phyloP scores from a whole-genome alignment of 495 filamentous ascomycete genomes.

The Hamigera avellanea region DNA sequence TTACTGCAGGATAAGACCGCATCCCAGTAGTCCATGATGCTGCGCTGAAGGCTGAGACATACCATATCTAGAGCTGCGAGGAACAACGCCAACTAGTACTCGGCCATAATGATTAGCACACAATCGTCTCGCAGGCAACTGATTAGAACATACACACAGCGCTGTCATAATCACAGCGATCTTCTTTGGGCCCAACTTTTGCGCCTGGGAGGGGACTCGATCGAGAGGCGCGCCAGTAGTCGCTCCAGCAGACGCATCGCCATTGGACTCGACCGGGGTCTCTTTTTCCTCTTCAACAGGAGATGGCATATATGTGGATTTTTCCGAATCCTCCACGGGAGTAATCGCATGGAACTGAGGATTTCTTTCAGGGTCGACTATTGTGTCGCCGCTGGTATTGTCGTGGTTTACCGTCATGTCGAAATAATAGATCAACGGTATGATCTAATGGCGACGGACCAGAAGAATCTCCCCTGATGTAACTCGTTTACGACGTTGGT shows the following conservation, averaged over 20 bases:
- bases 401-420: conserved; percentile 2
- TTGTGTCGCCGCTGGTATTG: conserved; percentile 12
- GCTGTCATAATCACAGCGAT: conserved; percentile 37
- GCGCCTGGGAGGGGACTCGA: conserved; percentile 25
- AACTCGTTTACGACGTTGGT: too few species aligned
- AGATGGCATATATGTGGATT: conserved; percentile 1
- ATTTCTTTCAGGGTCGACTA: background rate
- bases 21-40: too few species aligned
- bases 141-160: conserved; percentile 29
- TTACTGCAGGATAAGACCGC: too few species aligned
- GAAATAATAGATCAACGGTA: background rate
- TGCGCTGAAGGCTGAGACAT: too few species aligned
- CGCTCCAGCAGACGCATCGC: conserved; percentile 13
- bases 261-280: conserved; percentile 2
- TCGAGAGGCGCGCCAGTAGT: conserved; percentile 18
- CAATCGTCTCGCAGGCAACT: background rate
- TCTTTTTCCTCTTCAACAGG: conserved; percentile 1
- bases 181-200: conserved; percentile 36
- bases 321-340: conserved; percentile 4
- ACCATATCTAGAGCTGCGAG: conserved; percentile 45
- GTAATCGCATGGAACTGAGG: background rate
- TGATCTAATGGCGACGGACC: too few species aligned
- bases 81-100: conserved; percentile 35
- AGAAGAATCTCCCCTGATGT: too few species aligned
- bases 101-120: conserved; percentile 5